These are phyloP conservation scores for Inonotus obliquus DNA, from an alignment of 1,284 basidiomycete species.

Conservation along the genomic window DNA sequence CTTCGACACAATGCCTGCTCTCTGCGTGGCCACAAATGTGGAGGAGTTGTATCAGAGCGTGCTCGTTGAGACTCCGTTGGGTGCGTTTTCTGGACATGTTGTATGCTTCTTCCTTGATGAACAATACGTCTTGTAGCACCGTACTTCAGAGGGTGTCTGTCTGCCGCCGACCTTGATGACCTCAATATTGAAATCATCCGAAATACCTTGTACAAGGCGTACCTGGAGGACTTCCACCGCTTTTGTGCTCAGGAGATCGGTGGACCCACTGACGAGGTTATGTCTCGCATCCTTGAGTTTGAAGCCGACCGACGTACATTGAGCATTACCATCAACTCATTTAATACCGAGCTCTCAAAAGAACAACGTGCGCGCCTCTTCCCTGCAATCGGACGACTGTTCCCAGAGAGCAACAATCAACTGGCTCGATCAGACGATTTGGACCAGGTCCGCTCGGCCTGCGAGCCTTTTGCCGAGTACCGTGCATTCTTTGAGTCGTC, in stretches of 20 bases:
- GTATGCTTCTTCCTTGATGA: not conserved
- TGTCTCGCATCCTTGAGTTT: constrained; percentile 88
- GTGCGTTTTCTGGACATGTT: constrained; percentile 40
- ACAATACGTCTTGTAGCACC: constrained; percentile 57
- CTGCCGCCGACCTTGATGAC: constrained; percentile 95
- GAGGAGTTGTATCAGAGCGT: constrained; percentile 98
- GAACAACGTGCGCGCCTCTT: constrained; percentile 96
- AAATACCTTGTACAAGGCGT: constrained; percentile 99
- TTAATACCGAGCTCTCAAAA: constrained; percentile 92
- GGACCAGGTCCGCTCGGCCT: constrained; percentile 86
- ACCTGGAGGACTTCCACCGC: constrained; percentile 94
- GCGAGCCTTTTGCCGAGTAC: constrained; percentile 90
- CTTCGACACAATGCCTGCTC: constrained; percentile 97
- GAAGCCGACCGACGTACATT: constrained; percentile 96
- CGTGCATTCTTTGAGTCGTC: constrained; percentile 81
- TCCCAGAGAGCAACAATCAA: constrained; percentile 93
- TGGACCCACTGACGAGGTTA: constrained; percentile 83
- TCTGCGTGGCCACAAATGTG: constrained; percentile 99
- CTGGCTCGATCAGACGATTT: constrained; percentile 94
- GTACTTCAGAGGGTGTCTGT: constrained; percentile 95
- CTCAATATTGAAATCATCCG: constrained; percentile 99
- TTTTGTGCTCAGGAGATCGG: constrained; percentile 75
- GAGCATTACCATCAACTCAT: constrained; percentile 99
- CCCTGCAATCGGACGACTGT: constrained; percentile 90
- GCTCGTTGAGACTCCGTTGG: constrained; percentile 94